Evolutionary conservation across 306 rosid species (phyloP), one percentile per base, ranked within the genome.

Genomic region (Acacia confusa): DNA sequence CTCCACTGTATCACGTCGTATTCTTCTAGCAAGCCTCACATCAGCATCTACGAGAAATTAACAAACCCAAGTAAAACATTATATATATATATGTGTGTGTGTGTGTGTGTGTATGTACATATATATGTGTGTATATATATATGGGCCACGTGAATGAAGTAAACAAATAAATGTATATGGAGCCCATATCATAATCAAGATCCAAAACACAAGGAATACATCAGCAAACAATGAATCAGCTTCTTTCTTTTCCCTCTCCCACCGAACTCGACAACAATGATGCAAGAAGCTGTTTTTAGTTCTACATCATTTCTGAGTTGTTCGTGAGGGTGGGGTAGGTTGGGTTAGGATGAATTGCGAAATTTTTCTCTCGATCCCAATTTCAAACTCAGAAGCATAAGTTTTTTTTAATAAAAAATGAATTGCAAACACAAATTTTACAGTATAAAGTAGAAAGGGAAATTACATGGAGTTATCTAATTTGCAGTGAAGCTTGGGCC

Each of bases 1-100:
- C 85, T 95, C 96, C 82, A 95, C 99, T 0, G 93, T 95, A 87
- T 95, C 99, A 61, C 99, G 97, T 82, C 98, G 90, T 78, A 95
- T 93, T 89, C 99, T 92, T 74, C 99, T 97, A 84, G 99, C 97
- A 84, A 95, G 99, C 84, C 99, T 93, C 85, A 95, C 98, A 90
- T 95, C 99, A 87, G 99, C 94, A 92, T 93, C 99, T 93, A 82
- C 76, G 66, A 58, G 76, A 72, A 88, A 82, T 84, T 76, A 73
- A 82, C 34, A 27, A 36, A 69, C 44, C 72, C 57, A 84, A 76
- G 78, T 22, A 78, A 66, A 70, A 83, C 60, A 74, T 34, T n/a
- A n/a, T n/a, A n/a, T n/a, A n/a, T n/a, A n/a, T n/a, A n/a, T n/a
- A n/a, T n/a, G n/a, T n/a, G n/a, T n/a, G n/a, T n/a, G n/a, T n/a